These are phyloP conservation scores for Candolleomyces aberdarensis DNA, from an alignment of 768 basidiomycete species.

Conservation along the genomic window DNA sequence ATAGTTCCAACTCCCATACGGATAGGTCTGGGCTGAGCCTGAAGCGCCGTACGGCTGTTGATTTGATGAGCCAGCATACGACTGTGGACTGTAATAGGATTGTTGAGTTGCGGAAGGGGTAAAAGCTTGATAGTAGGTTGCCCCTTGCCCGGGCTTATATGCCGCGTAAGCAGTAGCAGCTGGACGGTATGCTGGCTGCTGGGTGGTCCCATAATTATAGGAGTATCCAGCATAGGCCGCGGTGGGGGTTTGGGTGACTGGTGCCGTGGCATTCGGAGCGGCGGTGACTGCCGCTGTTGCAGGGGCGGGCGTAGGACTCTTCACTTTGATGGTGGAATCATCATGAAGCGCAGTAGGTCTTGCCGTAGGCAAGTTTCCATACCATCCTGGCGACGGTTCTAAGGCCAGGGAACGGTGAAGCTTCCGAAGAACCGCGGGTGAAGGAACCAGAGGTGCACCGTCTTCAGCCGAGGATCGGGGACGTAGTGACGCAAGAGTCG, in stretches of 20 bases:
- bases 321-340: conserved; percentile 68
- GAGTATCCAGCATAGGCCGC: conserved; percentile 29
- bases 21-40: conserved; percentile 28
- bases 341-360: conserved; percentile 64
- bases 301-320: conserved; percentile 29
- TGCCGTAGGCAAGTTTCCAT: conserved; percentile 64
- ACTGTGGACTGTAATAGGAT: conserved; percentile 33
- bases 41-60: conserved; percentile 32
- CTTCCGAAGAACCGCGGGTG: conserved; percentile 61
- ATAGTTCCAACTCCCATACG: conserved; percentile 32
- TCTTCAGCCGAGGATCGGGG: conserved; percentile 49
- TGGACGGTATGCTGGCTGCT: conserved; percentile 25
- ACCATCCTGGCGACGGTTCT: conserved; percentile 62
- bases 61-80: conserved; percentile 28
- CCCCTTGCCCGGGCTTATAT: conserved; percentile 32
- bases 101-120: conserved; percentile 25
- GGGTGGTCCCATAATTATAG: conserved; percentile 31
- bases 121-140: conserved; percentile 30
- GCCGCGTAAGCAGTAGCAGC: conserved; percentile 26
- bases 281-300: conserved; percentile 24
- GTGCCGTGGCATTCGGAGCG: conserved; percentile 19
- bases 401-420: conserved; percentile 68
- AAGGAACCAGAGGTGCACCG: conserved; percentile 53
- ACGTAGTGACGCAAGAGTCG: conserved; percentile 64
- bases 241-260: conserved; percentile 22